Conservation (phyloP, 140 eudicot genomes). For the Senecio squalidus region DNA sequence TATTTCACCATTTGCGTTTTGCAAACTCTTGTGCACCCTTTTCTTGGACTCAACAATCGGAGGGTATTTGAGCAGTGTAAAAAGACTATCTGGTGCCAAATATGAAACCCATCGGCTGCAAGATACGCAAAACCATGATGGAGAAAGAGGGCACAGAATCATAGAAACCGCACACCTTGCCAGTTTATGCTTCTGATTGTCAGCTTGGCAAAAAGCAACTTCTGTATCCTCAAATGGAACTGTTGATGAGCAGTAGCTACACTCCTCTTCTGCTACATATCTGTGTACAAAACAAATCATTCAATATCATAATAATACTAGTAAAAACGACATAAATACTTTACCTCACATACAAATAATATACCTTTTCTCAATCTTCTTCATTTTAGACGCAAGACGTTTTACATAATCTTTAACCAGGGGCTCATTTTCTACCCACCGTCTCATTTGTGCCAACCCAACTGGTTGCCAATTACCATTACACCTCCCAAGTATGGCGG, state of each 20-base stretch:
- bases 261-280: slow-evolving; percentile 44
- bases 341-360: slow-evolving; percentile 51
- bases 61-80: slow-evolving; percentile 41
- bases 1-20: background rate
- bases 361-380: slow-evolving; percentile 60
- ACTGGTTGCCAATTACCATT: slow-evolving; percentile 40
- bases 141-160: slow-evolving; percentile 54
- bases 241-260: slow-evolving; percentile 63
- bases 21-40: background rate
- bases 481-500: slow-evolving; percentile 21
- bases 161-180: slow-evolving; percentile 66
- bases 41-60: background rate
- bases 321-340: slow-evolving; percentile 1
- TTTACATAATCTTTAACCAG: slow-evolving; percentile 34
- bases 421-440: slow-evolving; percentile 60
- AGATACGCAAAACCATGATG: slow-evolving; percentile 72
- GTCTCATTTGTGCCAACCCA: slow-evolving; percentile 64
- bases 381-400: slow-evolving; percentile 42
- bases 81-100: slow-evolving; percentile 54
- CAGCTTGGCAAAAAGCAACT: slow-evolving; percentile 49
- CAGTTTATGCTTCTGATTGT: slow-evolving; percentile 40
- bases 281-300: slow-evolving; percentile 7
- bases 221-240: slow-evolving; percentile 76
- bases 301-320: background rate
- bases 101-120: slow-evolving; percentile 55